Conservation (phyloP, 202 grass and related monocot genomes). For the Panicum hallii region DNA sequence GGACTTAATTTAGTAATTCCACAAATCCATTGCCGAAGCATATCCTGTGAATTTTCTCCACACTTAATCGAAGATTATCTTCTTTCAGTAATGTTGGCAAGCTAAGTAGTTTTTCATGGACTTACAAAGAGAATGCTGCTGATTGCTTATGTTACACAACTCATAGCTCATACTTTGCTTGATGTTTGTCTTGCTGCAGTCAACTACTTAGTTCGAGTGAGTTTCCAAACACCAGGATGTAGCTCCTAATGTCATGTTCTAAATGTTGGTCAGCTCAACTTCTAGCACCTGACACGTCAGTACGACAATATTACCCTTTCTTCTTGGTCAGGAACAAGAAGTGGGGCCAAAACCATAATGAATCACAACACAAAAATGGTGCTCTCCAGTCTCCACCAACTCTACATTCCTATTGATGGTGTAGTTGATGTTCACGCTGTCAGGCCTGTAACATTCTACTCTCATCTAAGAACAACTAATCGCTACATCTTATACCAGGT, state of each 20-base stretch:
- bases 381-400: slow-evolving; percentile 8
- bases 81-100: too few species aligned
- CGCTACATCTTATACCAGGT: not conserved
- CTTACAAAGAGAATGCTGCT: too few species aligned
- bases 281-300: slow-evolving; percentile 31
- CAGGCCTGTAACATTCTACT: slow-evolving; percentile 35
- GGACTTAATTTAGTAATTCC: too few species aligned
- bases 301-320: not conserved
- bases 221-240: too few species aligned
- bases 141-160: too few species aligned
- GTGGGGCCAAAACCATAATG: not conserved
- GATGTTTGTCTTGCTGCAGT: not conserved
- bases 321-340: slow-evolving; percentile 25
- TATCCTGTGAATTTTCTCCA: too few species aligned
- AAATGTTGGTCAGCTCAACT: slow-evolving; percentile 5
- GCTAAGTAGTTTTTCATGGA: too few species aligned
- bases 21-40: too few species aligned
- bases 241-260: slow-evolving; percentile 4
- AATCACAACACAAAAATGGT: slow-evolving; percentile 37
- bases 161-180: too few species aligned
- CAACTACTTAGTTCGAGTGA: not conserved
- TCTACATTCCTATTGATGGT: not conserved
- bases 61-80: too few species aligned
- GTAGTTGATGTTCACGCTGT: slow-evolving; percentile 12
- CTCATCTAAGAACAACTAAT: not conserved